Conservation (phyloP, 2,329 filamentous ascomycete genomes). For the Colletotrichum truncatum region DNA sequence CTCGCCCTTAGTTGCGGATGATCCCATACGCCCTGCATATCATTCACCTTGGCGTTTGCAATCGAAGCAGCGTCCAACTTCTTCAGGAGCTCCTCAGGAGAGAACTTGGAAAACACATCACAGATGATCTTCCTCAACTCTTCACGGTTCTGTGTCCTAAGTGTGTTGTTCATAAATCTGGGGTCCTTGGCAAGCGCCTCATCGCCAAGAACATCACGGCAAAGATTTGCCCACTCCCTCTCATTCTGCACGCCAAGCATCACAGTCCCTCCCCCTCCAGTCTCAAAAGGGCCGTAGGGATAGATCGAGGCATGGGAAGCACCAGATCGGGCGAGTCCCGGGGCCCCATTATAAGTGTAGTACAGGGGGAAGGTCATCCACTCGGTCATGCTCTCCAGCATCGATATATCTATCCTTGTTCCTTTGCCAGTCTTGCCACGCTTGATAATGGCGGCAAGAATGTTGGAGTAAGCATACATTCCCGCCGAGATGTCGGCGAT, state of each 20-base stretch:
- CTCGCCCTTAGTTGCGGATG: slow-evolving; percentile 62
- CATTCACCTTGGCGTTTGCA: slow-evolving; percentile 64
- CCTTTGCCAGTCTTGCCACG: slow-evolving; percentile 58
- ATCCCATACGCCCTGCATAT: slow-evolving; percentile 63
- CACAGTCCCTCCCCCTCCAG: slow-evolving; percentile 55
- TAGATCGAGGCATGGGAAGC: slow-evolving; percentile 65
- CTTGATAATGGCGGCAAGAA: slow-evolving; percentile 58
- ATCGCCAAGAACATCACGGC: slow-evolving; percentile 53
- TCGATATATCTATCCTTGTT: slow-evolving; percentile 62
- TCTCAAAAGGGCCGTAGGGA: slow-evolving; percentile 64
- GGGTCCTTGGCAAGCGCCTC: slow-evolving; percentile 51
- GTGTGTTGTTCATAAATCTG: slow-evolving; percentile 56
- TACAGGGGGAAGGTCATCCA: slow-evolving; percentile 68
- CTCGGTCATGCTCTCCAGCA: slow-evolving; percentile 67
- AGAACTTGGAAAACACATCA: slow-evolving; percentile 47
- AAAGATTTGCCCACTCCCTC: slow-evolving; percentile 62
- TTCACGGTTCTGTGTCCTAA: slow-evolving; percentile 55
- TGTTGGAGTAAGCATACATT: slow-evolving; percentile 61
- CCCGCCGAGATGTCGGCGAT: slow-evolving; percentile 64
- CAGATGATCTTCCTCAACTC: slow-evolving; percentile 56
- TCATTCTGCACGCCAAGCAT: slow-evolving; percentile 69
- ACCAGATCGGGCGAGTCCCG: slow-evolving; percentile 53
- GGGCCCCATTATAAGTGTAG: slow-evolving; percentile 57
- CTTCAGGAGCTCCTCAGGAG: slow-evolving; percentile 49
- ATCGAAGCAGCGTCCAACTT: slow-evolving; percentile 58